Percentiles rank a stretch among this genome's conserved stretches.
These are phyloP conservation scores for Colletotrichum orchidophilum DNA, from an alignment of 2,329 filamentous ascomycete species.

Conservation along the genomic window DNA sequence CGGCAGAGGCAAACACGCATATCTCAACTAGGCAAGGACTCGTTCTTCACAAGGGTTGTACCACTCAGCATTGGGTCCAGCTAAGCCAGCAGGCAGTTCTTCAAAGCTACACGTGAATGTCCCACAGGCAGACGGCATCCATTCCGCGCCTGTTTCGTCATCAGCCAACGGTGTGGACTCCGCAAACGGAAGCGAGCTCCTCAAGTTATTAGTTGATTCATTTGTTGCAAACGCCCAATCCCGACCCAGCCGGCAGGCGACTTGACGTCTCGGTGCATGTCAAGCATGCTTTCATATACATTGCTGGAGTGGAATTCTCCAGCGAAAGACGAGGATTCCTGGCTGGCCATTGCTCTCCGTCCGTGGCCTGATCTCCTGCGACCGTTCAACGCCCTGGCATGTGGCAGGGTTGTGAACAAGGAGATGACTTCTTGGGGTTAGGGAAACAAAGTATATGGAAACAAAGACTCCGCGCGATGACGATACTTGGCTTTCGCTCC, in stretches of 20 bases:
- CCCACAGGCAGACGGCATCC: background rate
- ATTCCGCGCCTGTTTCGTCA: background rate
- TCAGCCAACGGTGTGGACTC: background rate
- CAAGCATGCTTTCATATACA: background rate
- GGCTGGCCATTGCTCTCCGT: background rate
- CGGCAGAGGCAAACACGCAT: constrained; percentile 2
- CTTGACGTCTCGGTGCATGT: background rate
- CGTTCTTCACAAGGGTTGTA: background rate
- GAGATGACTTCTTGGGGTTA: background rate
- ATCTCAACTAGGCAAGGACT: background rate
- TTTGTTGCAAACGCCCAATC: constrained; percentile 4
- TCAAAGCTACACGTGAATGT: background rate
- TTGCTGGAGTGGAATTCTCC: background rate
- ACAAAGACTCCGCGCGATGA: background rate
- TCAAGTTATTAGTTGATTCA: background rate
- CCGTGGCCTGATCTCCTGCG: background rate
- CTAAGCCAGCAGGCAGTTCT: background rate
- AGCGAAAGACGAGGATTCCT: background rate
- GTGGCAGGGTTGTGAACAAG: background rate
- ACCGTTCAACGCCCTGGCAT: background rate
- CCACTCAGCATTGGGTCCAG: background rate
- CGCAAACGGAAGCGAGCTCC: background rate
- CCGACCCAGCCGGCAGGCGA: background rate
- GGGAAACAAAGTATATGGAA: background rate
- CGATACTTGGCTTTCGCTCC: background rate